Evolutionary conservation across 371 early-diverging fungal genomes (phyloP).

Genomic region (Entomophthora muscae): DNA sequence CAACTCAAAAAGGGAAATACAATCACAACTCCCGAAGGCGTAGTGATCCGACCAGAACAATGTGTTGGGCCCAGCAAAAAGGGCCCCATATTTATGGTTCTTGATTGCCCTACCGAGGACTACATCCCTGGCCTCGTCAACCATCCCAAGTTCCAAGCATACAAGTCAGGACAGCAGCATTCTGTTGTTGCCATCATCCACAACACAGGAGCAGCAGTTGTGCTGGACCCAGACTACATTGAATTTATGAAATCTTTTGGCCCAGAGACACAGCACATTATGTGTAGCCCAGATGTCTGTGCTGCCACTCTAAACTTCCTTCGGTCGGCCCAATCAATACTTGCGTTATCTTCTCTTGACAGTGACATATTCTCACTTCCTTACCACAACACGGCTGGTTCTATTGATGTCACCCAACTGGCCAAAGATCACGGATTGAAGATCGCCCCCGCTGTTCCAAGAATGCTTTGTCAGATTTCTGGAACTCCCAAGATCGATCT

Average conservation of each 20-base stretch:
- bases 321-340: constrained; percentile 29
- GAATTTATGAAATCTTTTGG: constrained; percentile 59
- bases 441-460: background rate
- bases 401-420: constrained; percentile 3
- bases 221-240: constrained; percentile 43
- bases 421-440: background rate
- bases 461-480: background rate
- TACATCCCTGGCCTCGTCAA: constrained; percentile 40
- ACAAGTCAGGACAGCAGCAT: constrained; percentile 14
- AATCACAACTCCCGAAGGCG: constrained; percentile 48
- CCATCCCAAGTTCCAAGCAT: constrained; percentile 25
- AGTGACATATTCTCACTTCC: constrained; percentile 42
- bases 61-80: constrained; percentile 35
- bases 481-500: background rate
- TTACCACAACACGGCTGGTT: constrained; percentile 26
- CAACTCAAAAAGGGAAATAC: constrained; percentile 43
- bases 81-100: constrained; percentile 49
- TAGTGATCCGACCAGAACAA: constrained; percentile 48
- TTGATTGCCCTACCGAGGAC: constrained; percentile 58
- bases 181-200: constrained; percentile 25
- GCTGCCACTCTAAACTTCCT: constrained; percentile 36
- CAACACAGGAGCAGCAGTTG: constrained; percentile 39
- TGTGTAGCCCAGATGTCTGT: constrained; percentile 31
- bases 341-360: constrained; percentile 36
- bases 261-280: constrained; percentile 46